Base-by-base conservation (phyloP, 768 basidiomycete species). In the Chalciporus piperatus region DNA sequence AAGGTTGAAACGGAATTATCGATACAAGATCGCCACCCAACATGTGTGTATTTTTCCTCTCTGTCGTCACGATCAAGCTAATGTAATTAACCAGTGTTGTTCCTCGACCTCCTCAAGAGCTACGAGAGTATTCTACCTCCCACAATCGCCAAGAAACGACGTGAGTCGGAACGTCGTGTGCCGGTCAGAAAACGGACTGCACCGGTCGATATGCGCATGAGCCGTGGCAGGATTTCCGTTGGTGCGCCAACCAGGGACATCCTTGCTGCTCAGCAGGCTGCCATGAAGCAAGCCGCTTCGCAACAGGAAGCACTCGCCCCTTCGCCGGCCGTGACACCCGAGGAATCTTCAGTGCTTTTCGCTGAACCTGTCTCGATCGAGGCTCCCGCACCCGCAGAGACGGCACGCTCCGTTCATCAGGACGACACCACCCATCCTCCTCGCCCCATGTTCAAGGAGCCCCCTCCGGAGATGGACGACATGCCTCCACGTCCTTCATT, bases 1-100 rank as follows among this genome's bases (percentile, higher is more conserved):
- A 89, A 84, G 68, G 61, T 75, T 37, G 94, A 98, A 65, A 85
- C 83, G 6, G 82, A 92, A 50, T 65, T 94, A 22, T 92, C 94
- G 3, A 85, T 98, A 54, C 92, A 96, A 67, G 94, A 94, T 65
- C 88, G 92, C 37, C 87, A 96, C 72, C 84, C 92, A 46, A 79
- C 87, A 14, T 71, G 90, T 87, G 67, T 58, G 82, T 73, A 22
- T 11, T 17, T 22, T 17, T 3, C 22, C 44, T 42, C 14, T 22
- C n/a, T 25, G 3, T 30, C 2, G 8, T 37, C 17, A 3, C 1
- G 6, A 41, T 41, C 27, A 20, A 38, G 12, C 46, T 45, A 16
- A 52, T 28, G 9, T 6, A 20, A 41, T 19, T 37, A 37, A 6
- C 8, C 45, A 91, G 89, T 89, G 40, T 72, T 98, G 54, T 87